Conservation (phyloP, 2,329 filamentous ascomycete genomes). For the Colletotrichum falcatum region DNA sequence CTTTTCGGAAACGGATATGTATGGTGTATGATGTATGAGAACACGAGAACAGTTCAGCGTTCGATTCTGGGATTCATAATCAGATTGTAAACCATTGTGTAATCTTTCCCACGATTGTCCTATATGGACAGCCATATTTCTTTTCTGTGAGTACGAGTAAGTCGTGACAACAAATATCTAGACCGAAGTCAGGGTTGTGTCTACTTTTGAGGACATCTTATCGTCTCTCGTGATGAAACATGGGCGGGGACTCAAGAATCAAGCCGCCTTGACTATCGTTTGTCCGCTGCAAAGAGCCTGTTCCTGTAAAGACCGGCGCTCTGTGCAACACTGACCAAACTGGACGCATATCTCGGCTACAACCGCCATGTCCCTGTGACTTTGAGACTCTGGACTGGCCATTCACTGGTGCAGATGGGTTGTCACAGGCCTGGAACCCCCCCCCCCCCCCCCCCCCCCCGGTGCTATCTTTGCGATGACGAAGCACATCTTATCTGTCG, state of each 20-base stretch:
- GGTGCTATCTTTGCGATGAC: conserved; percentile 11
- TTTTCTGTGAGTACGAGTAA: too few relatives aligned
- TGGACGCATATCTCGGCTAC: background rate
- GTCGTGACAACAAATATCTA: background rate
- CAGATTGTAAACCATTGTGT: background rate
- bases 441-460: too few relatives aligned
- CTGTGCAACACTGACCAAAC: background rate
- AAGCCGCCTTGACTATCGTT: background rate
- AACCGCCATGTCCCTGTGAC: background rate
- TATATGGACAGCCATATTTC: background rate
- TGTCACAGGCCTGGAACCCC: background rate
- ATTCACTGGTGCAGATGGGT: background rate
- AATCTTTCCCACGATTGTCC: background rate
- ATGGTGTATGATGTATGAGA: conserved; percentile 7
- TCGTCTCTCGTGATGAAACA: background rate
- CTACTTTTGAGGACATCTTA: background rate
- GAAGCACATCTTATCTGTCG: conserved; percentile 17
- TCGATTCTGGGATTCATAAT: background rate
- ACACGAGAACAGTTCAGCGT: background rate
- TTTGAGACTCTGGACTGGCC: background rate
- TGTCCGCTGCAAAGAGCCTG: background rate
- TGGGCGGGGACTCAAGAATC: background rate
- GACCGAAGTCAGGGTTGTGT: background rate
- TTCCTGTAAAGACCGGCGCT: background rate
- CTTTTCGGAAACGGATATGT: background rate